Conservation (phyloP, 2,329 filamentous ascomycete species). For the Plectosphaerella plurivora region DNA sequence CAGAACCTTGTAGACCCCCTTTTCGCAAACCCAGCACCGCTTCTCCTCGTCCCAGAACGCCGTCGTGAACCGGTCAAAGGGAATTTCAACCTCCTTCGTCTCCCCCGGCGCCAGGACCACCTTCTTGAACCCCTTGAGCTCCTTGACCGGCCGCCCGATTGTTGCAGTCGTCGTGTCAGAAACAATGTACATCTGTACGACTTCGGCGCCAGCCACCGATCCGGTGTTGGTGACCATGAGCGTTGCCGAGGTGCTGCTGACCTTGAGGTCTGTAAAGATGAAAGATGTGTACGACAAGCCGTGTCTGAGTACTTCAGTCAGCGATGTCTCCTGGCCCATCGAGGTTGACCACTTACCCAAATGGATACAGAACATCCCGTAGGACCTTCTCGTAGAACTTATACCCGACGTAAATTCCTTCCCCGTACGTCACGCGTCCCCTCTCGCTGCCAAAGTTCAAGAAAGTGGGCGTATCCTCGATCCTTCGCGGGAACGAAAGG, state of each 20-base stretch:
- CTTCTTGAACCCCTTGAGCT: slow-evolving; percentile 64
- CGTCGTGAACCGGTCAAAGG: slow-evolving; percentile 18
- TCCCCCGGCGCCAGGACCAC: slow-evolving; percentile 56
- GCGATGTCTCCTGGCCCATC: neutral
- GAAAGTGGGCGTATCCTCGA: slow-evolving; percentile 63
- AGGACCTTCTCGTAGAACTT: slow-evolving; percentile 56
- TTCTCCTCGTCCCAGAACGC: slow-evolving; percentile 50
- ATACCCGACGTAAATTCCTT: slow-evolving; percentile 70
- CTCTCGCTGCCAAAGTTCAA: slow-evolving; percentile 48
- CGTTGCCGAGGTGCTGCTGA: slow-evolving; percentile 33
- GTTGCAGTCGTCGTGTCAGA: slow-evolving; percentile 20
- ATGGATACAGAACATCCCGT: slow-evolving; percentile 54
- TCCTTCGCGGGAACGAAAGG: slow-evolving; percentile 47
- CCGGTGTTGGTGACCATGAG: slow-evolving; percentile 8
- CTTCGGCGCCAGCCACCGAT: slow-evolving; percentile 16
- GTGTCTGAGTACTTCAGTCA: slow-evolving; percentile 30
- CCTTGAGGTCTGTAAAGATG: slow-evolving; percentile 43
- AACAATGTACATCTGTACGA: slow-evolving; percentile 54
- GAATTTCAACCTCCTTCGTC: slow-evolving; percentile 49
- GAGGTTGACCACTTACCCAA: slow-evolving; percentile 36
- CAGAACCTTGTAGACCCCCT: neutral
- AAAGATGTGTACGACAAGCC: slow-evolving; percentile 77
- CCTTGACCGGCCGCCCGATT: slow-evolving; percentile 54
- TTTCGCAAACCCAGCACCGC: neutral
- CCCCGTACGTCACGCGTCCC: slow-evolving; percentile 46